Evolutionary conservation across 768 basidiomycete species (phyloP).

Genomic region (Trametes cinnabarina): DNA sequence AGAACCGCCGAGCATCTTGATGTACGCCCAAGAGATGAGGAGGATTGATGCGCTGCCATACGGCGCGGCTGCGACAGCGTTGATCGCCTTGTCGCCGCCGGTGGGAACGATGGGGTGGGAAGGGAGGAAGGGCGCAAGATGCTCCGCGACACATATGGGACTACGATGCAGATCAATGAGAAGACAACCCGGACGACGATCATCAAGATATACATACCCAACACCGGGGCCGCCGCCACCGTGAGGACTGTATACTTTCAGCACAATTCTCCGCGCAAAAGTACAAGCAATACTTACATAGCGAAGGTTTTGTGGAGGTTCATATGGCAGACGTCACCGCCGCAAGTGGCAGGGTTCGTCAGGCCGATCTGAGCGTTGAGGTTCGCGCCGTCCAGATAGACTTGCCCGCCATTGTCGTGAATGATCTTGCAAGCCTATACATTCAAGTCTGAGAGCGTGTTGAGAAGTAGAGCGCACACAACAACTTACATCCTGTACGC

Average conservation of each 20-base stretch:
- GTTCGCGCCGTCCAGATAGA: slow-evolving; percentile 97
- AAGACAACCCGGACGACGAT: background rate
- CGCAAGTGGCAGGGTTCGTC: slow-evolving; percentile 91
- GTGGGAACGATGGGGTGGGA: slow-evolving; percentile 73
- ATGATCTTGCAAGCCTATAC: slow-evolving; percentile 85
- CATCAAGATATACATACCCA: slow-evolving; percentile 49
- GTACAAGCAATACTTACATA: slow-evolving; percentile 53
- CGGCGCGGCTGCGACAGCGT: slow-evolving; percentile 88
- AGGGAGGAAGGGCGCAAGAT: slow-evolving; percentile 93
- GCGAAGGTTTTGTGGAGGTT: slow-evolving; percentile 98
- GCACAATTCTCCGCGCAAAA: background rate
- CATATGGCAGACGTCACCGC: slow-evolving; percentile 97
- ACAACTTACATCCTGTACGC: slow-evolving; percentile 64
- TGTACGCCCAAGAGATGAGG: slow-evolving; percentile 97
- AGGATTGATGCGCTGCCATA: slow-evolving; percentile 95
- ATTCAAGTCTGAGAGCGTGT: slow-evolving; percentile 7
- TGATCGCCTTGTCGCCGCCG: slow-evolving; percentile 70
- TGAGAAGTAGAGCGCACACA: background rate
- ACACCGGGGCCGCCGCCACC: slow-evolving; percentile 97
- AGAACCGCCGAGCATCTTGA: slow-evolving; percentile 97
- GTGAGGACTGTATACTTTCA: slow-evolving; percentile 64
- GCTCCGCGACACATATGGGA: slow-evolving; percentile 92
- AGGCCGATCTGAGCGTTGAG: slow-evolving; percentile 92
- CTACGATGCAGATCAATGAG: slow-evolving; percentile 24
- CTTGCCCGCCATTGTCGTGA: slow-evolving; percentile 93